Base-by-base conservation (phyloP, 768 basidiomycete species). In the Fomitopsis pulvina region DNA sequence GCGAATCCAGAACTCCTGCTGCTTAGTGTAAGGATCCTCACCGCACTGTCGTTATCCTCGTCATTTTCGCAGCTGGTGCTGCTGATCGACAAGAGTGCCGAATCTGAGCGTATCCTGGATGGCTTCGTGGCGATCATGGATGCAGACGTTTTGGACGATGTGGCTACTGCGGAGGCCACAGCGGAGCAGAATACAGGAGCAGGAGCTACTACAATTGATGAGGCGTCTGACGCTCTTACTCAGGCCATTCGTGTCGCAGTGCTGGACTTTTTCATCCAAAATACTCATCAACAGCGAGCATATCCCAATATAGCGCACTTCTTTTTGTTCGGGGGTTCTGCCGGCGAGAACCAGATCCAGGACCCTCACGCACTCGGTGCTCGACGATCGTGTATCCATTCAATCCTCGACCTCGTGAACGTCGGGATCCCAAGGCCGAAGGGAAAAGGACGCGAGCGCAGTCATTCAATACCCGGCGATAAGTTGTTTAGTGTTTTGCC, bases 301-400 rank as follows among this genome's bases (percentile, higher is more conserved):
- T 89, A 81, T 56, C 92, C 93, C 5, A 96, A 93, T 58, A 60
- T 95, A 18, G 87, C 87, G 0, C 93, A 96, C 66, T 88, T 90
- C 68, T 69, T 97, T 10, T 75, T 96, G 20, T 89, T 94, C 58
- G 87, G 88, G 20, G 71, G 75, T 2, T 64, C 73, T 1, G 72
- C 72, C n/a, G 68, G 70, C 7, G 79, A 83, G 25, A 72, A 83
- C 49, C 78, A 79, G 49, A 83, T 91, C 26, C 82, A 88, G 57
- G 87, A 90, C 60, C 88, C 88, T 2, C 80, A 81, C 58, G 87
- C 87, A 4, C 73, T 87, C 2, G 82, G 83, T 29, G 78, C 82
- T 2, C 77, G 74, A 22, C 71, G 74, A 39, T 86, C 89, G 6
- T 87, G 84, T 51, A 76, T 91, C 3, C 92, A 96, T 60, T 77